Evolutionary conservation across 139 green algal genomes (phyloP).

Genomic region (Coelastrella sp.): DNA sequence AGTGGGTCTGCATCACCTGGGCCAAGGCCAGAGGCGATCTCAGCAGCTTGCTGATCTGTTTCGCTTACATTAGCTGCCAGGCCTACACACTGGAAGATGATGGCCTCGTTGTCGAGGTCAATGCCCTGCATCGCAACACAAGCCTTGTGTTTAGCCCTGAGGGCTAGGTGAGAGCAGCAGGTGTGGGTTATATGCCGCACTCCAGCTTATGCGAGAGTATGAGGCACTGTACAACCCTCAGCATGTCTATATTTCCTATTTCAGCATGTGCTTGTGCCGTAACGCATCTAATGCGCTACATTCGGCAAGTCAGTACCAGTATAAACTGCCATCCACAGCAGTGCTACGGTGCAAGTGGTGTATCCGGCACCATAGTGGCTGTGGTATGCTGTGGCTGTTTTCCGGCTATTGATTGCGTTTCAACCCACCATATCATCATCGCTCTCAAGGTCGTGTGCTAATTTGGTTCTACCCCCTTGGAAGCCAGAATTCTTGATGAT

Average conservation of each 20-base stretch:
- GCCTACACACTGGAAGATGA: conserved; percentile 15
- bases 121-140: conserved; percentile 13
- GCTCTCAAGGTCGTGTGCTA: neutral
- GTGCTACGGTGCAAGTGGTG: too few species aligned
- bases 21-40: conserved; percentile 31
- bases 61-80: neutral
- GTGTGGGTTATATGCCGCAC: too few species aligned
- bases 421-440: conserved; percentile 21
- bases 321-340: too few species aligned
- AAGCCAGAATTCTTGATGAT: neutral
- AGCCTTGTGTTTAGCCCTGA: neutral
- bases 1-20: neutral
- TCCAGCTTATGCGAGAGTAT: too few species aligned
- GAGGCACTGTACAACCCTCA: too few species aligned
- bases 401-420: too few species aligned
- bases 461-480: neutral
- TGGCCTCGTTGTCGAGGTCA: neutral
- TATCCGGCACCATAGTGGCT: too few species aligned
- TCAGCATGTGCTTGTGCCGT: too few species aligned
- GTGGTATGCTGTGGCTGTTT: too few species aligned
- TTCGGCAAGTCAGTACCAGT: too few species aligned
- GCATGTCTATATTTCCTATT: too few species aligned
- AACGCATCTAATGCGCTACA: too few species aligned
- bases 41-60: neutral
- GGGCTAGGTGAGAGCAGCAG: neutral